A percentile compares a stretch with the other conserved stretches of the same genome.
Conservation (phyloP, 2,329 filamentous ascomycete genomes). For the Curvularia verruculosa region DNA sequence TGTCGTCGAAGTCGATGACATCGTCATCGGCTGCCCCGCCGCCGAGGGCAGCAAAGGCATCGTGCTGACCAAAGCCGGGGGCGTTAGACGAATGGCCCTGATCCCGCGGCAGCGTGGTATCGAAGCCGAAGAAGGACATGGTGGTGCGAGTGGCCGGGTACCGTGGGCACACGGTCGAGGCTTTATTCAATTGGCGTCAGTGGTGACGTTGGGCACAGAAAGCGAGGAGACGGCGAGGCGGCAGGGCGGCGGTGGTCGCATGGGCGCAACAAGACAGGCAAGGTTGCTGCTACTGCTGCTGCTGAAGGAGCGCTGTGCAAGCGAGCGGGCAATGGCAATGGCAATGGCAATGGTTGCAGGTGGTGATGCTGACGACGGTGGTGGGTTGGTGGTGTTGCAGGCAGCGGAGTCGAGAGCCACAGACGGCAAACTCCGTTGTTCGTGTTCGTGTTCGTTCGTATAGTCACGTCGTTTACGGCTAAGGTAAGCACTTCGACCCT, state of each 20-base stretch:
- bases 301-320: neutral
- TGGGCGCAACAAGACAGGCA: neutral
- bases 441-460: neutral
- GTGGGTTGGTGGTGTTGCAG: neutral
- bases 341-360: neutral
- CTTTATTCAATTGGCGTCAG: constrained; percentile 12
- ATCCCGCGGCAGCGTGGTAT: constrained; percentile 69
- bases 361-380: neutral
- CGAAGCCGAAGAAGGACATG: constrained; percentile 95
- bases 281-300: neutral
- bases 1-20: constrained; percentile 90
- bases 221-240: neutral
- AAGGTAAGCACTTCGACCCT: neutral
- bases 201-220: constrained; percentile 30
- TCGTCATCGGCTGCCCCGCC: constrained; percentile 64
- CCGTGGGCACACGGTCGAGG: constrained; percentile 3
- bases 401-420: no score
- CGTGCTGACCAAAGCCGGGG: constrained; percentile 83
- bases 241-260: constrained; percentile 6
- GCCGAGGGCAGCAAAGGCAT: constrained; percentile 87
- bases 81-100: constrained; percentile 69
- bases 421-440: neutral
- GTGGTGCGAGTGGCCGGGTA: constrained; percentile 19
- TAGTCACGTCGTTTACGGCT: no score
- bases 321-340: neutral